These are phyloP conservation scores for Penicillium cinerascens DNA, from an alignment of 495 filamentous ascomycete species.

Conservation along the genomic window DNA sequence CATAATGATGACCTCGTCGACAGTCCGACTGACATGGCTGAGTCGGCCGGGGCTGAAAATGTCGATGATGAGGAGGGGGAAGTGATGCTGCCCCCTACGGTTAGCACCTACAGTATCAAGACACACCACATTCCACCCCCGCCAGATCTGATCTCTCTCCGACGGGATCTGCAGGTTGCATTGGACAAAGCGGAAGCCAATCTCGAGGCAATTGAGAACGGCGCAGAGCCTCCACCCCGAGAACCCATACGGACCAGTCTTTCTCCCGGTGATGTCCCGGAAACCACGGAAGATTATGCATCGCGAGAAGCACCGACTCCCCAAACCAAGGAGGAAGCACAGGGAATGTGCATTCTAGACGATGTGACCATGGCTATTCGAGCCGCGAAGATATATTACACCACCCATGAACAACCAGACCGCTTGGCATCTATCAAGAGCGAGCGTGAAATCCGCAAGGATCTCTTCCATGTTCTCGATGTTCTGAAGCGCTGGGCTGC, in stretches of 20 bases:
- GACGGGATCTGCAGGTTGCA: slow-evolving; percentile 66
- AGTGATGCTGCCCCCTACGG: slow-evolving; percentile 88
- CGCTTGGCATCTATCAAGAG: slow-evolving; percentile 80
- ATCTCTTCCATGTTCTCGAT: slow-evolving; percentile 81
- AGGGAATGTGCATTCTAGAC: slow-evolving; percentile 88
- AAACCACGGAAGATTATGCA: slow-evolving; percentile 35
- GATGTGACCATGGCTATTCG: slow-evolving; percentile 90
- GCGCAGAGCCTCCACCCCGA: slow-evolving; percentile 29
- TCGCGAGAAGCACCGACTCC: slow-evolving; percentile 27
- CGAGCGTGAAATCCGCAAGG: slow-evolving; percentile 74
- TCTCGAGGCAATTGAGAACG: slow-evolving; percentile 49
- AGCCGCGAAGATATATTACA: slow-evolving; percentile 94
- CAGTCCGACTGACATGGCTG: slow-evolving; percentile 51
- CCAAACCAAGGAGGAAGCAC: slow-evolving; percentile 75
- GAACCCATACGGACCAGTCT: slow-evolving; percentile 33
- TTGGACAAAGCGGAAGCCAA: slow-evolving; percentile 66
- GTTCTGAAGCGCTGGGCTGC: slow-evolving; percentile 86
- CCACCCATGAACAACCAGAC: slow-evolving; percentile 74
- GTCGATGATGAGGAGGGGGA: slow-evolving; percentile 59
- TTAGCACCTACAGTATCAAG: slow-evolving; percentile 90
- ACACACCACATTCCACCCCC: slow-evolving; percentile 83
- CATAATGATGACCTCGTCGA: slow-evolving; percentile 42
- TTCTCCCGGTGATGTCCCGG: slow-evolving; percentile 29
- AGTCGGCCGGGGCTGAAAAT: slow-evolving; percentile 44
- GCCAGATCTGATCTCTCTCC: slow-evolving; percentile 73